A percentile compares a stretch with the other conserved stretches of the same genome.
These are phyloP conservation scores for Colletotrichum limetticola DNA, from an alignment of 2,329 filamentous ascomycete genomes.

Conservation along the genomic window DNA sequence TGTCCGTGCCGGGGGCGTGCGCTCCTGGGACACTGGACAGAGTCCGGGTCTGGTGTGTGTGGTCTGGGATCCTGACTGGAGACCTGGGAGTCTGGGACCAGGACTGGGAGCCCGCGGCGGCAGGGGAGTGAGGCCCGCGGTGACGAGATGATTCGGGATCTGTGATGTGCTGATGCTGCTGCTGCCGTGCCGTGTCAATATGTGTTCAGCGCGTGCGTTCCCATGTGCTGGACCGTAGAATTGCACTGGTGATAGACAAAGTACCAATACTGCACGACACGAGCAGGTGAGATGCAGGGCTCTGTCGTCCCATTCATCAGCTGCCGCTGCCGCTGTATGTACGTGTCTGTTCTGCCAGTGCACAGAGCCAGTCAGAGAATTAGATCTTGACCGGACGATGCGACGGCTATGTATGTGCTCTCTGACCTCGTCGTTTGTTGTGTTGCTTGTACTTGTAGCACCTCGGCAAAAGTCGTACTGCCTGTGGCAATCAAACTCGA, in stretches of 20 bases:
- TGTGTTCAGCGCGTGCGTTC: conserved; percentile 1
- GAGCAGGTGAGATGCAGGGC: conserved; percentile 14
- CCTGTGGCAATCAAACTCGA: conserved; percentile 23
- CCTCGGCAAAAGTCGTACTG: conserved; percentile 18
- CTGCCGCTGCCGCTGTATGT: conserved; percentile 12
- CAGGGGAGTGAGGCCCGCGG: conserved; percentile 26
- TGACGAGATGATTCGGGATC: conserved; percentile 32
- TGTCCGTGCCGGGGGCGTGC: conserved; percentile 34
- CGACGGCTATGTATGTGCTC: conserved; percentile 26
- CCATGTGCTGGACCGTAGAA: not conserved
- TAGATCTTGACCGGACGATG: conserved; percentile 24
- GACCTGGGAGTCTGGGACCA: not conserved
- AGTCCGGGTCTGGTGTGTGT: conserved; percentile 19
- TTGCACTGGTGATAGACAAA: not conserved
- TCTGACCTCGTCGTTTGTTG: conserved; percentile 25
- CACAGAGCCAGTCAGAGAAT: conserved; percentile 24
- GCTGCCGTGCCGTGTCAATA: conserved; percentile 14
- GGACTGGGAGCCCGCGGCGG: conserved; percentile 29
- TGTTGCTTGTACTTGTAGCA: conserved; percentile 20
- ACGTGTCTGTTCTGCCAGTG: conserved; percentile 23
- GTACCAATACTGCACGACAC: not conserved
- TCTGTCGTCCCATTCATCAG: conserved; percentile 26
- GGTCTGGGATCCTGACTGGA: conserved; percentile 18
- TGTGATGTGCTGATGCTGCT: conserved; percentile 22
- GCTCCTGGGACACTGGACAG: conserved; percentile 20